Conservation (phyloP, 371 early-diverging fungal genomes). For the Mortierella sp. region DNA sequence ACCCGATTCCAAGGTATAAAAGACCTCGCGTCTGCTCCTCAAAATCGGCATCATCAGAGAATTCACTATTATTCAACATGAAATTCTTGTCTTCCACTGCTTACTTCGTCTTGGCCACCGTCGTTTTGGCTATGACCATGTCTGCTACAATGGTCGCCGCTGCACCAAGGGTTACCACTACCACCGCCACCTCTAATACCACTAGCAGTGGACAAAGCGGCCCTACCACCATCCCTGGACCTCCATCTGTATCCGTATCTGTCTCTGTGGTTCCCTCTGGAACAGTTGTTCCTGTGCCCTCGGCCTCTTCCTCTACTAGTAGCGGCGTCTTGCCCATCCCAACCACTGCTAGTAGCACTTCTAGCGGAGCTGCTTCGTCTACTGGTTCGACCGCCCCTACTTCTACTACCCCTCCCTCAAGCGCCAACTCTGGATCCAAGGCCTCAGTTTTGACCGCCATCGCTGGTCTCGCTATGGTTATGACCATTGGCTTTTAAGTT, state of each 20-base stretch:
- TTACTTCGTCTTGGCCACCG: slow-evolving; percentile 9
- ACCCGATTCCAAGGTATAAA: not conserved
- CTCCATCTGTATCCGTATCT: not conserved
- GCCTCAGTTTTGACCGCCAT: slow-evolving; percentile 6
- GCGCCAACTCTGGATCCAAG: slow-evolving; percentile 10
- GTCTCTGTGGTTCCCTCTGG: not conserved
- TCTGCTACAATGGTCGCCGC: slow-evolving; percentile 8
- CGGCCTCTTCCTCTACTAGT: not conserved
- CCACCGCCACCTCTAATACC: not conserved
- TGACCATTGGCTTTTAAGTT: slow-evolving; percentile 14
- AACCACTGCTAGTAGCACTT: not conserved
- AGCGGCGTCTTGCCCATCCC: not conserved
- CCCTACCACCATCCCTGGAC: not conserved
- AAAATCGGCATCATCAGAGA: not conserved
- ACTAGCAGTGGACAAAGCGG: not conserved
- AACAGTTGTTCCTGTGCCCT: not conserved
- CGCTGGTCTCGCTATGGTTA: slow-evolving; percentile 15
- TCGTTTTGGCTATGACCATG: slow-evolving; percentile 12
- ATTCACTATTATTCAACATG: slow-evolving; percentile 6
- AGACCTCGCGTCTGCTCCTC: not conserved
- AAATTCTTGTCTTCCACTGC: slow-evolving; percentile 11
- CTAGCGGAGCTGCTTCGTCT: not conserved
- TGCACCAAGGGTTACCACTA: not conserved
- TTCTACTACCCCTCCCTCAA: slow-evolving; percentile 2
- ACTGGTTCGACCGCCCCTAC: not conserved